Evolutionary conservation across 2,329 filamentous ascomycete species (phyloP).

Genomic region (Fusarium mexicanum): DNA sequence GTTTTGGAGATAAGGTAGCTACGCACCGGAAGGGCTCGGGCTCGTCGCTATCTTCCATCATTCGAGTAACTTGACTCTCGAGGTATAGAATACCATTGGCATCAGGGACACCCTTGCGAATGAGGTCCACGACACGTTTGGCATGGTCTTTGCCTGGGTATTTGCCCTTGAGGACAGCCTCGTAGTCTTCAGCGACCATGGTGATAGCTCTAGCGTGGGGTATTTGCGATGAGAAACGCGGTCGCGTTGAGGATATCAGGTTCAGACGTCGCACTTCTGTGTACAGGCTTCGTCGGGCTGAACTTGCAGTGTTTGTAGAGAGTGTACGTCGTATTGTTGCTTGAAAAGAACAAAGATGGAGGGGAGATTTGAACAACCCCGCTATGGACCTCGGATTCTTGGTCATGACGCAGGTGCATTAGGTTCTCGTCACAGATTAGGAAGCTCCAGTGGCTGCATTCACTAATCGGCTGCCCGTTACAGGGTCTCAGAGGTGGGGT

Average conservation of each 20-base stretch:
- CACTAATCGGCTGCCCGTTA: constrained; percentile 27
- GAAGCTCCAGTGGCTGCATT: constrained; percentile 38
- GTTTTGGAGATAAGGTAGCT: background rate
- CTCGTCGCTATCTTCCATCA: constrained; percentile 91
- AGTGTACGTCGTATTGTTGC: background rate
- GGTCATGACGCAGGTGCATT: constrained; percentile 24
- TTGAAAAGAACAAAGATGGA: constrained; percentile 3
- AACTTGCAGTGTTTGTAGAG: background rate
- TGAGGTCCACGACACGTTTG: constrained; percentile 81
- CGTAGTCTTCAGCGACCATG: constrained; percentile 56
- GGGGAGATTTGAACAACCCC: constrained; percentile 29
- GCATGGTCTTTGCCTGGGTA: constrained; percentile 90
- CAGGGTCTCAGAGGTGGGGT: constrained; percentile 17
- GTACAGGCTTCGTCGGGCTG: background rate
- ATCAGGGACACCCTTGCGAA: constrained; percentile 72
- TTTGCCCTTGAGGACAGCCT: constrained; percentile 67
- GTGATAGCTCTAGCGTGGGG: constrained; percentile 16
- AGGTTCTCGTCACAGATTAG: constrained; percentile 31
- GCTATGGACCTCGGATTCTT: constrained; percentile 27
- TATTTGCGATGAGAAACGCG: background rate
- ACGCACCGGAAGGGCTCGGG: constrained; percentile 79
- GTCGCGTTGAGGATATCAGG: background rate
- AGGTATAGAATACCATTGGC: constrained; percentile 81
- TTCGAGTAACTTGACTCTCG: constrained; percentile 81
- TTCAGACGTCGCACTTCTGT: background rate